A percentile compares a stretch with the other conserved stretches of the same genome.
These are phyloP conservation scores for Cyberlindnera euphorbiae DNA, from an alignment of 805 yeast species.

Conservation along the genomic window DNA sequence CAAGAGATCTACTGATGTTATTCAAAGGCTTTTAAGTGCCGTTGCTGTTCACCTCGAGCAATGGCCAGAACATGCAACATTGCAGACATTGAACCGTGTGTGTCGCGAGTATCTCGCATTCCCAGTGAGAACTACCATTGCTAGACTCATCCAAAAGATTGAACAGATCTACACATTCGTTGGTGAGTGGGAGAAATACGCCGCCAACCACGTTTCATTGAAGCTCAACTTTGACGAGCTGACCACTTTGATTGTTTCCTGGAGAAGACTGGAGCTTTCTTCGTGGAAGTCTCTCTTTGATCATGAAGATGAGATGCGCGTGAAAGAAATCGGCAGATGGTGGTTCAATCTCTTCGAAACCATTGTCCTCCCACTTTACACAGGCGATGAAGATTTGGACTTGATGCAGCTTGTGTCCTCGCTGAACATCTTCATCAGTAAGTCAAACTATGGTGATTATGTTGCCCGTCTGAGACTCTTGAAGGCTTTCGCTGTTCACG, in stretches of 20 bases:
- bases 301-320: slow-evolving; percentile 50
- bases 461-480: slow-evolving; percentile 53
- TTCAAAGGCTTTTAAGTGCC: slow-evolving; percentile 39
- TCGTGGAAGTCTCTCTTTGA: slow-evolving; percentile 79
- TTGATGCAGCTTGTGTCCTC: slow-evolving; percentile 44
- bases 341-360: slow-evolving; percentile 90
- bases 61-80: slow-evolving; percentile 96
- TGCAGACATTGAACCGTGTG: slow-evolving; percentile 60
- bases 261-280: slow-evolving; percentile 85
- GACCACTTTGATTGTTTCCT: slow-evolving; percentile 69
- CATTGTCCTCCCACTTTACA: slow-evolving; percentile 45
- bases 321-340: slow-evolving; percentile 65
- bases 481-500: slow-evolving; percentile 59
- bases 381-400: slow-evolving; percentile 33
- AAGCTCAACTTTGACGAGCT: slow-evolving; percentile 48
- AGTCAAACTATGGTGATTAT: slow-evolving; percentile 75
- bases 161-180: slow-evolving; percentile 83
- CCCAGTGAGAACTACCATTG: slow-evolving; percentile 68
- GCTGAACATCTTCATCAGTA: slow-evolving; percentile 69
- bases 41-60: slow-evolving; percentile 46
- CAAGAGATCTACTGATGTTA: slow-evolving; percentile 48
- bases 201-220: slow-evolving; percentile 71
- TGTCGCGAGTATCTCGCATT: slow-evolving; percentile 60
- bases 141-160: slow-evolving; percentile 69
- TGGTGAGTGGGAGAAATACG: slow-evolving; percentile 92